phyloP scores from a whole-genome alignment of 2,329 filamentous ascomycete genomes.

The Mycocentrospora acerina region DNA sequence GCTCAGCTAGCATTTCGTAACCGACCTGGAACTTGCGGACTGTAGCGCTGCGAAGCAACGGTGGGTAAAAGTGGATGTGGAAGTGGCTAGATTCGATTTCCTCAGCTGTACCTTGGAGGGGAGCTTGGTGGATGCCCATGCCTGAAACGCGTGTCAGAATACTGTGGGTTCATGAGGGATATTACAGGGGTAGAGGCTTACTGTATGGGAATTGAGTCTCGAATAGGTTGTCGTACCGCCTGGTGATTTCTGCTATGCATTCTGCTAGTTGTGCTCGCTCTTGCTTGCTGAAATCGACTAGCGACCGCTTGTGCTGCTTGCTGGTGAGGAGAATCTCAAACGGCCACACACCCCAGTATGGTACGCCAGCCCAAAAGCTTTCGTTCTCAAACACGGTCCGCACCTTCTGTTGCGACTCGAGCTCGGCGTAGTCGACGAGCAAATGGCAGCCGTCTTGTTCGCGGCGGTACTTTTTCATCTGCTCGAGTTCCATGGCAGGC shows the following conservation, averaged over 20 bases:
- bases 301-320: conserved; percentile 77
- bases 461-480: conserved; percentile 75
- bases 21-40: conserved; percentile 96
- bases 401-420: conserved; percentile 80
- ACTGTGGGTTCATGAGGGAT: background rate
- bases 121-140: conserved; percentile 95
- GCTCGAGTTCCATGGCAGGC: conserved; percentile 73
- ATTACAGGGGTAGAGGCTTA: conserved; percentile 44
- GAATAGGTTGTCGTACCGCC: conserved; percentile 94
- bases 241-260: conserved; percentile 81
- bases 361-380: conserved; percentile 82
- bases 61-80: conserved; percentile 98
- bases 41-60: conserved; percentile 85
- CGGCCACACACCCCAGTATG: conserved; percentile 98
- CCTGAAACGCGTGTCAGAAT: conserved; percentile 47
- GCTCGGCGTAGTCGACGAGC: conserved; percentile 79
- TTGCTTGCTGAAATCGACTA: conserved; percentile 74
- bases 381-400: conserved; percentile 87
- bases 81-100: conserved; percentile 88
- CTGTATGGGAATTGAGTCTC: conserved; percentile 96
- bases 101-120: conserved; percentile 75
- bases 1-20: conserved; percentile 94
- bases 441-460: conserved; percentile 75
- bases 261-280: conserved; percentile 79
- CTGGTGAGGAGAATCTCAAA: conserved; percentile 91